Base-by-base conservation (phyloP, 768 basidiomycete genomes). In the Boletus eberwhitei region DNA sequence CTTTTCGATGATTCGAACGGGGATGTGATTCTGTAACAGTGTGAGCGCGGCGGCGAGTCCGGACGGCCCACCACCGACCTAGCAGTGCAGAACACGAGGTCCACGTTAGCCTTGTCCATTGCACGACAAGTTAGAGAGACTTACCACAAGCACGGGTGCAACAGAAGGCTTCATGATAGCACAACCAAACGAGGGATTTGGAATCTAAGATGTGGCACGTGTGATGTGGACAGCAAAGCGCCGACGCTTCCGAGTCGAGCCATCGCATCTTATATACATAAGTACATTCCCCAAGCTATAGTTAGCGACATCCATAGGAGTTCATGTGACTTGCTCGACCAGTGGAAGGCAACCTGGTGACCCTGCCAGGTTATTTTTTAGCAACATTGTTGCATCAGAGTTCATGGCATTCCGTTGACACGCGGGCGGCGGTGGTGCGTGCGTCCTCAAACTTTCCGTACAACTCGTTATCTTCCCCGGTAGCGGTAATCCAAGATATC, bases 1-100 rank as follows among this genome's bases (percentile, higher is more conserved):
- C 55, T 79, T 79, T 54, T 83, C 77, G 45, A 83, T 77, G 26
- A 84, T 74, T 21, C 80, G 76, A 5, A 83, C 75, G 11, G 77
- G 72, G n/a, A 82, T 65, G 6, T 75, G 73, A 63, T 79, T 79
- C 21, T 70, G 69, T 14, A 77, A 60, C 26, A 75, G 64, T 1
- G 64, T 64, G 5, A 71, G 68, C 5, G 72, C 72, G 21, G 59
- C 62, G 32, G 68, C 60, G 14, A 72, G 63, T n/a, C 73, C 72
- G 1, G 66, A 48, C 8, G 70, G 68, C 17, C 67, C 71, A 34
- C 49, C 65, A 9, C 67, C 71, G 43, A 56, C 62, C 62, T 72
- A 41, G 22, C 3, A n/a, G n/a, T n/a, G 12, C 22, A 45, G 5
- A 41, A 43, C 2, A 12, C 12, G 7, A 29, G 29, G 21, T 40